Evolutionary conservation across 306 rosid genomes (phyloP), one percentile per base, ranked within the genome.

Genomic region (Macrotyloma uniflorum): DNA sequence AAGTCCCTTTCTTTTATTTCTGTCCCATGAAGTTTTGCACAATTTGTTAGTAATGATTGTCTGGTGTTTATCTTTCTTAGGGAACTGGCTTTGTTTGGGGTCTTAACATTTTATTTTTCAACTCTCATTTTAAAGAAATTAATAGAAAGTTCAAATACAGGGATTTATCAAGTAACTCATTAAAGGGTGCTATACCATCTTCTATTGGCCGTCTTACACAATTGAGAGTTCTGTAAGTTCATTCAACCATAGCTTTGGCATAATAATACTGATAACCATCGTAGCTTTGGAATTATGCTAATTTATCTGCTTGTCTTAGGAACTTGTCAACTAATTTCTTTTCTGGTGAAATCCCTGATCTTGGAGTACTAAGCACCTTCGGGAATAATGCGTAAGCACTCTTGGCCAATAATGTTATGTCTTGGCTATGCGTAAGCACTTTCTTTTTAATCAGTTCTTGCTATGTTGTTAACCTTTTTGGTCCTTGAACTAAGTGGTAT

Each of bases 141-240:
- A 50, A 77, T 72, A 8, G 46, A 23, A 36, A 65, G 68, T 63
- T 72, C 72, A 14, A 69, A 51, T 80, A 66, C 67, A 95, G 99
- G 79, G 98, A 95, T 83, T 83, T 95, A 55, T 95, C 98, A 22
- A 87, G 98, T 87, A 95, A 95, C 85, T 87, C 88, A 30, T 69
- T 95, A 11, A 95, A 90, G 87, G 99, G 98, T 8, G 93, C 96
- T 30, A 93, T 95, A 87, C 98, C 98, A 70, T 93, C 99, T 28
- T 83, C 98, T 6, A 87, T 95, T 54, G 98, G 99, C 53, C 93
- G 94, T 75, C 93, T 95, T 49, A 51, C 91, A 59, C 87, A 79
- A 35, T 80, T 95, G 81, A 90, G 43, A 54, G 69, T 78, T 66
- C 65, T 95, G 99, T 95, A 87, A 88, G 99, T 86, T 54, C 67